Evolutionary conservation across 2,329 filamentous ascomycete genomes (phyloP), one percentile per base, ranked within the genome.

Genomic region (Colletotrichum brevisporum): DNA sequence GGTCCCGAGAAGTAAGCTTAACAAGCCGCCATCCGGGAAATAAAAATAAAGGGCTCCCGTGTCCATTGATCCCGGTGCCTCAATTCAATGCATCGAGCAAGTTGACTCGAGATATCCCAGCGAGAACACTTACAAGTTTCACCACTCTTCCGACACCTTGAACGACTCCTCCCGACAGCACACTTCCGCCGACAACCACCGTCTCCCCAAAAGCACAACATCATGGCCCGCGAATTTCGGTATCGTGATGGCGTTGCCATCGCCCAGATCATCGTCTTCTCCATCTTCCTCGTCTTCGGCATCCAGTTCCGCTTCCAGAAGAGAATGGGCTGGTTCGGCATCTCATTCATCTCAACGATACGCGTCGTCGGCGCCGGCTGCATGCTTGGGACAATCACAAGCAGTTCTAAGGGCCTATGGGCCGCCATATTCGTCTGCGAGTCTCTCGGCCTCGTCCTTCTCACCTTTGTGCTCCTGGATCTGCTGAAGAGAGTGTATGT

Each of bases 371-470:
- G 73, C 31, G 72, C 73, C 2, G 63, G 72, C 8, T 74, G 72
- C 52, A 69, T 69, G 69, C 64, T 74, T 2, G 73, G 60, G 15
- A 73, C 71, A 21, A 59, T 74, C n/a, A 67, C 51, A 26, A 69
- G 71, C 56, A 43, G 53, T 27, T 68, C 71, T 1, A 59, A 36
- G 8, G 65, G 60, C 21, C 39, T 74, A 13, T 74, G 73, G 73
- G 73, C 72, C 10, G 61, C 63, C 4, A 71, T 71, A 1, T 73
- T 74, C 1, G 71, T 74, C 18, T 74, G 72, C 61, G 73, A 74
- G 5, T 72, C 70, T 2, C 43, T 74, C 0, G 72, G 72, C 1
- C 70, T 74, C 15, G 61, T 74, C 6, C 58, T 73, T 16, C 21
- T 72, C 13, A 69, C 66, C 1, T 72, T 66, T 12, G 47, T 69